These are phyloP conservation scores for Isabelozyma pseudorhagii DNA, from an alignment of 805 yeast genomes.

Conservation along the genomic window DNA sequence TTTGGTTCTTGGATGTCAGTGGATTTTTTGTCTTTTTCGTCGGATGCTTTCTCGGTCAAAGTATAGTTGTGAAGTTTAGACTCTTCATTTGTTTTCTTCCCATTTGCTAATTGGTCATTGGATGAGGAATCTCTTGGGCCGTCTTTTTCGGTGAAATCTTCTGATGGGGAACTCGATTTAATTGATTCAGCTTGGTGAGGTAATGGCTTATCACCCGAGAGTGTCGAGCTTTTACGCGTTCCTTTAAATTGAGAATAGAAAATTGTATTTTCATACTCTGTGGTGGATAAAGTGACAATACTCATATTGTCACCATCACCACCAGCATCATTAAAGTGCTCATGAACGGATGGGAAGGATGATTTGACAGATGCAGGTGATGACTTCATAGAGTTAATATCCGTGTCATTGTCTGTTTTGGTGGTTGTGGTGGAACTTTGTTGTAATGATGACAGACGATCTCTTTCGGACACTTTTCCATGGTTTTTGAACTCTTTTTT, in stretches of 20 bases:
- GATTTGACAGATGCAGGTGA: background rate
- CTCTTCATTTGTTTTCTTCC: background rate
- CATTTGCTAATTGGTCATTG: background rate
- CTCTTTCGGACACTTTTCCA: background rate
- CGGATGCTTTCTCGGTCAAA: background rate
- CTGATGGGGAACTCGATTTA: background rate
- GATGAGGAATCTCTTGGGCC: background rate
- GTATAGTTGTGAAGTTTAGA: background rate
- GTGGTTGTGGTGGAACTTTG: background rate
- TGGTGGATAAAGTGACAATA: conserved; percentile 32
- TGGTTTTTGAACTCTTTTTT: background rate
- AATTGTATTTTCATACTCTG: conserved; percentile 35
- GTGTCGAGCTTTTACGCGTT: background rate
- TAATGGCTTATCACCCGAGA: conserved; percentile 15
- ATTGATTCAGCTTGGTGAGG: conserved; percentile 8
- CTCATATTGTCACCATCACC: conserved; percentile 21
- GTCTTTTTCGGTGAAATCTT: background rate
- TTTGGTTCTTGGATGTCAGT: background rate
- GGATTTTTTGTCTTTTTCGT: background rate
- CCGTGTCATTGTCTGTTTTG: background rate
- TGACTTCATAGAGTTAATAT: background rate
- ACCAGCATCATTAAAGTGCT: background rate
- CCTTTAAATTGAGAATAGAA: conserved; percentile 34
- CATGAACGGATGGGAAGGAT: background rate
- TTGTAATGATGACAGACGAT: background rate